These are phyloP conservation scores for Hypoxylon perforatum DNA, from an alignment of 495 filamentous ascomycete species.

Conservation along the genomic window DNA sequence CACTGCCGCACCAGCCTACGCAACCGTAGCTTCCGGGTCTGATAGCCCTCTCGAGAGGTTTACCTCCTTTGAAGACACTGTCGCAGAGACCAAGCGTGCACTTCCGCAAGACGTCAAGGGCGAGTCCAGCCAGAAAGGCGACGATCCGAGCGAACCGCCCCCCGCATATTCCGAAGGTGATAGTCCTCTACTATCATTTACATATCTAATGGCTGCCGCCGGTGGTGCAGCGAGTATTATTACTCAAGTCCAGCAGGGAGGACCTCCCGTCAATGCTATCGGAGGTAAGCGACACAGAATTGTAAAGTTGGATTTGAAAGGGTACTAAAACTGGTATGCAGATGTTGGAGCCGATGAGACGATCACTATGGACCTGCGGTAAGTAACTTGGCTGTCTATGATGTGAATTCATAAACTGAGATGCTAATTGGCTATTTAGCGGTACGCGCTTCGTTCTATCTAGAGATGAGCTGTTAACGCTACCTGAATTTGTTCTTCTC, in stretches of 20 bases:
- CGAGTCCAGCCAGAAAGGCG: conserved; percentile 66
- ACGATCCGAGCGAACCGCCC: conserved; percentile 90
- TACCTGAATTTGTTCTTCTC: conserved; percentile 97
- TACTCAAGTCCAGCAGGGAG: conserved; percentile 96
- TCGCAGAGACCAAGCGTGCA: conserved; percentile 85
- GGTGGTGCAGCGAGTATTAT: conserved; percentile 98
- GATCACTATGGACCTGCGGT: conserved; percentile 94
- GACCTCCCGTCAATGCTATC: conserved; percentile 85
- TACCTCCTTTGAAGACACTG: conserved; percentile 59
- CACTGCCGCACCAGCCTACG: conserved; percentile 69
- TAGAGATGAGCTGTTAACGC: conserved; percentile 90
- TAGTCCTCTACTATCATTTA: conserved; percentile 91
- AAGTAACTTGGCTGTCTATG: conserved; percentile 44
- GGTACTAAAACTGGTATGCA: conserved; percentile 46
- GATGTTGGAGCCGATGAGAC: conserved; percentile 93
- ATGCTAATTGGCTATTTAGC: conserved; percentile 61
- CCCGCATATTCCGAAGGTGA: conserved; percentile 95
- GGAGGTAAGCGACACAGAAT: conserved; percentile 70
- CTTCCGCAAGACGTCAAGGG: conserved; percentile 83
- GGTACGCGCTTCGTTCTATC: conserved; percentile 94
- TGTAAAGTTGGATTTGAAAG: conserved; percentile 9
- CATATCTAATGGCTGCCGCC: conserved; percentile 97
- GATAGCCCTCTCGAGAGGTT: conserved; percentile 50
- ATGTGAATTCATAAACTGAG: neutral
- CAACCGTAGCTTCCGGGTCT: conserved; percentile 59